Conservation (phyloP, 2,329 filamentous ascomycete species). For the Calonectria pauciramosa region DNA sequence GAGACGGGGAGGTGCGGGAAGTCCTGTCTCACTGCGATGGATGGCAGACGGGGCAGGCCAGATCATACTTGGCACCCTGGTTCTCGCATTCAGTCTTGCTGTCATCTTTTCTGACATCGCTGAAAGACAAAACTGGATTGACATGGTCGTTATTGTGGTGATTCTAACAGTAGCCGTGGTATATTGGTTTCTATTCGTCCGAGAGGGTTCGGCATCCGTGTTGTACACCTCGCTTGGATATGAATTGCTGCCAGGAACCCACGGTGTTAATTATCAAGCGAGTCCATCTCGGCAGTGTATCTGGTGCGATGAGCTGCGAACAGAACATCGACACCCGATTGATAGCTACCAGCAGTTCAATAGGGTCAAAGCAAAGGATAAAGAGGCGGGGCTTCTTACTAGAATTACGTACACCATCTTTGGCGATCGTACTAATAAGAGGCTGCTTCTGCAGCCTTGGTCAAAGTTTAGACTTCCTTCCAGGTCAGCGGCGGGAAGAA, state of each 20-base stretch:
- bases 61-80: neutral
- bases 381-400: neutral
- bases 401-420: neutral
- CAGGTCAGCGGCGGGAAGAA: too few relatives aligned
- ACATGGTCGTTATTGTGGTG: neutral
- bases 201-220: neutral
- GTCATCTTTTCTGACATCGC: neutral
- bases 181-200: neutral
- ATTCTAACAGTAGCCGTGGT: neutral
- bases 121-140: neutral
- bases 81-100: neutral
- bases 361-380: neutral
- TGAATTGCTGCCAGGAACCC: neutral
- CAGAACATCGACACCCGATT: neutral
- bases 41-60: neutral
- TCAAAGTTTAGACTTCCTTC: too few relatives aligned
- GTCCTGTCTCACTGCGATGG: neutral
- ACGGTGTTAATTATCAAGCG: neutral
- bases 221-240: neutral
- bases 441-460: too few relatives aligned
- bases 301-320: neutral
- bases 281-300: neutral
- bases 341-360: neutral
- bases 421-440: neutral
- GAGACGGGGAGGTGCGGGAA: neutral